Base-by-base conservation (phyloP, 192 early-diverging fungal genomes). In the Coemansia sp. region DNA sequence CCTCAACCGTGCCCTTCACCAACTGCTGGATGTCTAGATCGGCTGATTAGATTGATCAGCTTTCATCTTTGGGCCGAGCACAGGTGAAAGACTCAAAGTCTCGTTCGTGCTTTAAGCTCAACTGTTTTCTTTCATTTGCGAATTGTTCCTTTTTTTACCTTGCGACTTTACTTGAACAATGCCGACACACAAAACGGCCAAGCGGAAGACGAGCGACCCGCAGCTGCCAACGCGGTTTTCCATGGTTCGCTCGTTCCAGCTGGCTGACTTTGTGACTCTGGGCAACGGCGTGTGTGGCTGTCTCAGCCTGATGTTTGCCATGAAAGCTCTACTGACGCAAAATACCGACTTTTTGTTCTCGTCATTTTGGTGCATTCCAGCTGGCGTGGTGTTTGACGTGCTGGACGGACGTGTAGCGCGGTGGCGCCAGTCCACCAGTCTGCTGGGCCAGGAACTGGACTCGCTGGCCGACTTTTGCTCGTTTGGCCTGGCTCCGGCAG, bases 371-470 rank as follows among this genome's bases (percentile, higher is more conserved):
- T 84, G 89, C 54, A 88, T 92, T 53, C 86, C 88, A 6, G 58
- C 79, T 42, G 91, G 89, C 25, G 84, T 87, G 36, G 50, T 86
- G 12, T 88, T 92, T 65, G 88, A 90, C 81, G 84, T 88, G 68
- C 76, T 87, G 70, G 93, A 88, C 62, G 90, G 86, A 18, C 90
- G 84, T 63, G 87, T 95, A 9, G 92, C 92, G 8, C 85, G 93
- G 36, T 95, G 92, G 92, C 71, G 86, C 56, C 79, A 86, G 9
- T 84, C 86, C 15, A 82, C 83, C 40, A 90, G 88, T 5, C 75
- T 90, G 28, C 77, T 96, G 15, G 94, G 94, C 21, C 92, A 94
- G 58, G 94, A 96, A 72, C 74, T 96, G 15, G 94, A 96, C 70
- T 90, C 88, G 23, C 80, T 96, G 58, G 89, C 94, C 10, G 94